Percentiles rank a stretch among this genome's conserved stretches.
Conservation (phyloP, 495 filamentous ascomycete species). For the Penicillium manginii region DNA sequence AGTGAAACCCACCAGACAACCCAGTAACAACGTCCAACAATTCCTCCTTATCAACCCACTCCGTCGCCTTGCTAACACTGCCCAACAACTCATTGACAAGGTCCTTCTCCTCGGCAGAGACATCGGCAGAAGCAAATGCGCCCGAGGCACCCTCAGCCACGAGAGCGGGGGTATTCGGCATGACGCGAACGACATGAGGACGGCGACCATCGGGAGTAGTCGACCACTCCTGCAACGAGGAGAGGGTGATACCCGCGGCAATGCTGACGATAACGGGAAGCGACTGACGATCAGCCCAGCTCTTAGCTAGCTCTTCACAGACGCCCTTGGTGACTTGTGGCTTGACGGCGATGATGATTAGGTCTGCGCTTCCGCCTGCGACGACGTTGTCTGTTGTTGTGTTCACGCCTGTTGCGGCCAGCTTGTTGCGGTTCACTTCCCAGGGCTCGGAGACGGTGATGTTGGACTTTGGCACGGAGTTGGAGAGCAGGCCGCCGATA, state of each 20-base stretch:
- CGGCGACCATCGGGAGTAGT: conserved; percentile 29
- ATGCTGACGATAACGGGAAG: conserved; percentile 50
- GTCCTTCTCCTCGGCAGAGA: conserved; percentile 38
- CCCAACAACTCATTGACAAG: conserved; percentile 38
- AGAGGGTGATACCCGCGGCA: conserved; percentile 45
- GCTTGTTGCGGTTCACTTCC: conserved; percentile 81
- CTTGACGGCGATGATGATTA: conserved; percentile 77
- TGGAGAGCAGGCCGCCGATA: conserved; percentile 42
- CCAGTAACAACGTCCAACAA: conserved; percentile 47
- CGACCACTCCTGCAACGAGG: conserved; percentile 39
- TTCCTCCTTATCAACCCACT: conserved; percentile 48
- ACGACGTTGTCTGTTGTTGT: conserved; percentile 84
- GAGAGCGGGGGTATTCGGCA: conserved; percentile 49
- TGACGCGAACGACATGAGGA: conserved; percentile 42
- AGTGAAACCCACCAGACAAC: conserved; percentile 38
- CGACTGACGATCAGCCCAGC: conserved; percentile 73
- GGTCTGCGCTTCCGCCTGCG: conserved; percentile 90
- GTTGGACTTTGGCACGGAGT: conserved; percentile 41
- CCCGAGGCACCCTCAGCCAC: conserved; percentile 44
- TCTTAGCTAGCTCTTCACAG: conserved; percentile 88
- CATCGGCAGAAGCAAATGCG: conserved; percentile 34
- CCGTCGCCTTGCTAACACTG: conserved; percentile 43
- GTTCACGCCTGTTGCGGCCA: conserved; percentile 84
- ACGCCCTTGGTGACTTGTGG: conserved; percentile 80
- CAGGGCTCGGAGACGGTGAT: conserved; percentile 78